Evolutionary conservation across 2,329 filamentous ascomycete genomes (phyloP).

Genomic region (Aspergillus oerlinghausenensis): DNA sequence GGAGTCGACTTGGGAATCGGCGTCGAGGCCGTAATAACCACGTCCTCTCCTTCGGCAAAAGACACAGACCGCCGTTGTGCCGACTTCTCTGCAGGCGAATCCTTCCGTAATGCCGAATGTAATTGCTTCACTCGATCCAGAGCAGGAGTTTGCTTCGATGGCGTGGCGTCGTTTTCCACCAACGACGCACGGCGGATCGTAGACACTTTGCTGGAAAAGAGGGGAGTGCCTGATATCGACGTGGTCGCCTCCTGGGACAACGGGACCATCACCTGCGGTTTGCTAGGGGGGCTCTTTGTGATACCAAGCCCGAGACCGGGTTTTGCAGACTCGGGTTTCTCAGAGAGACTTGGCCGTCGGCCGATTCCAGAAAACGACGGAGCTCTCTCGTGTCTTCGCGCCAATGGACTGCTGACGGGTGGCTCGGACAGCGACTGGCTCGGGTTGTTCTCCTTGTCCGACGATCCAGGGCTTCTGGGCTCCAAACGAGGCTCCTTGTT

Average conservation of each 20-base stretch:
- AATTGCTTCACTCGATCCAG: conserved; percentile 14
- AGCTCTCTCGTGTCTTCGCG: conserved; percentile 9
- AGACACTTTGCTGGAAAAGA: conserved; percentile 9
- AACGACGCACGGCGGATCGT: conserved; percentile 5
- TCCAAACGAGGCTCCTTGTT: conserved; percentile 24
- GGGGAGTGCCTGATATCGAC: conserved; percentile 1
- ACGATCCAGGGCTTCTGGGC: conserved; percentile 3
- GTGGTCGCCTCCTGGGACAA: conserved; percentile 7
- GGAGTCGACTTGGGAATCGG: conserved; percentile 9
- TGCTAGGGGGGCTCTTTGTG: conserved; percentile 23
- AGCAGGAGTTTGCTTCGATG: conserved; percentile 12
- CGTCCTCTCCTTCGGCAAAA: conserved; percentile 19
- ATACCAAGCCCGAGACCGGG: conserved; percentile 25
- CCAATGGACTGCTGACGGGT: conserved; percentile 12
- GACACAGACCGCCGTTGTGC: conserved; percentile 23
- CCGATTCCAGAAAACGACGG: conserved; percentile 19
- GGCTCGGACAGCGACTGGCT: conserved; percentile 2
- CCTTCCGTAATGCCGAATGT: conserved; percentile 23
- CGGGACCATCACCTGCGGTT: conserved; percentile 4
- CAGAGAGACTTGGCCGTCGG: conserved; percentile 14
- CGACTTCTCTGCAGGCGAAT: conserved; percentile 10
- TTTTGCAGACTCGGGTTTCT: conserved; percentile 8
- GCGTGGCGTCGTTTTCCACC: conserved; percentile 8
- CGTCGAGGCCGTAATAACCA: conserved; percentile 6
- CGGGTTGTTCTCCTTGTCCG: neutral